Base-by-base conservation (phyloP, 2,329 filamentous ascomycete genomes). In the Ophiosphaerella narmari region DNA sequence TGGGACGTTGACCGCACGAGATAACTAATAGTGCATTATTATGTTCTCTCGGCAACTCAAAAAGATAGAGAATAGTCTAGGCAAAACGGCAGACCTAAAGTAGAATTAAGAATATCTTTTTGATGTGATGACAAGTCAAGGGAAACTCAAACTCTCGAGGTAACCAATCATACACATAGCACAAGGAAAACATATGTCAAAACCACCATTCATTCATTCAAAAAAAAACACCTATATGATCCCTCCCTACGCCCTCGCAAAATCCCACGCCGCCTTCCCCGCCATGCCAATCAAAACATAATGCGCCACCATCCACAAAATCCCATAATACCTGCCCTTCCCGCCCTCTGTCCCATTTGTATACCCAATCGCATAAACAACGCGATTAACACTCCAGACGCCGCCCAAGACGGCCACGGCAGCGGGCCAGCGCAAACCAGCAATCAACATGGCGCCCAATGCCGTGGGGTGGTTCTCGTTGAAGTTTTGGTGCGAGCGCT, bases 381-480 rank as follows among this genome's bases (percentile, higher is more conserved):
- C 59, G 29, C 83, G 72, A 52, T 74, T 77, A 7, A 81, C 63
- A 7, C 78, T 72, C 83, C 83, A 86, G 2, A 68, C 65, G 0
- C 68, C 68, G 7, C 81, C 80, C 40, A 83, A 53, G 4, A 68
- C 70, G 0, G 78, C 71, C 2, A 78, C 72, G 4, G 76, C 68
- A 24, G 74, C 62, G 0, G 84, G 84, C 66, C 79, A 84, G 53
- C 73, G 73, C 46, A 86, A 59, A 2, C 83, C 84, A 0, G 79
- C 75, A 46, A 85, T 74, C 14, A 86, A 71, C 62, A 82, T 74
- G 40, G 76, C 76, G 23, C 78, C 72, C 39, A 83, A 75, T 4
- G 78, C 77, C 46, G 78, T 75, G 2, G 78, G 62, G 54, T 81
- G 77, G 68, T 85, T 83, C 73, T 87, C 84, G 58, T 81, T 71